Evolutionary conservation across 306 rosid genomes (phyloP).

Genomic region (Castanea sativa): DNA sequence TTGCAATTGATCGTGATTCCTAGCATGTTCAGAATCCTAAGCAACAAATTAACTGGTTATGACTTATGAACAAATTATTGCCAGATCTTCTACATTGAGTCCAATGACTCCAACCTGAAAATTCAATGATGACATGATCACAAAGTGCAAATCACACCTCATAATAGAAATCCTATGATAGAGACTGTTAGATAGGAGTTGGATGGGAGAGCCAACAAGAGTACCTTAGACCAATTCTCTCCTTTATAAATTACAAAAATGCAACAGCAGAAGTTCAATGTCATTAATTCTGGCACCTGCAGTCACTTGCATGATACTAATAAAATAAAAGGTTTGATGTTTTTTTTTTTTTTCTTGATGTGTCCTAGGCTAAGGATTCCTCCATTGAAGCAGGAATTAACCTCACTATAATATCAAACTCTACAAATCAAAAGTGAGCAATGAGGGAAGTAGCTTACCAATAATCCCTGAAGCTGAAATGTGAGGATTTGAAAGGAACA

Average conservation of each 20-base stretch:
- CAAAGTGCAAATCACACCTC: background rate
- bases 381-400: background rate
- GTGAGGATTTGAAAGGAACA: slow-evolving; percentile 71
- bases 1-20: background rate
- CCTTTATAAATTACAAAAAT: background rate
- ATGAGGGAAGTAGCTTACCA: slow-evolving; percentile 44
- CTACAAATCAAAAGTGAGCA: background rate
- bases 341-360: background rate
- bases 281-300: background rate
- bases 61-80: background rate
- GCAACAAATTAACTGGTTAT: background rate
- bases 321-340: background rate
- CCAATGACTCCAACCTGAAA: background rate
- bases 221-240: background rate
- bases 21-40: background rate
- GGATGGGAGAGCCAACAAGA: background rate
- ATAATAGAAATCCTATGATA: background rate
- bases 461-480: slow-evolving; percentile 71
- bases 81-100: background rate
- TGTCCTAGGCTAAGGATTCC: background rate
- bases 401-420: background rate
- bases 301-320: background rate
- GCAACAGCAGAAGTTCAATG: background rate
- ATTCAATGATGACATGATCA: background rate
- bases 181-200: background rate